A percentile compares a stretch with the other conserved stretches of the same genome.
These are phyloP conservation scores for Fusarium tricinctum DNA, from an alignment of 2,329 filamentous ascomycete genomes.

Conservation along the genomic window DNA sequence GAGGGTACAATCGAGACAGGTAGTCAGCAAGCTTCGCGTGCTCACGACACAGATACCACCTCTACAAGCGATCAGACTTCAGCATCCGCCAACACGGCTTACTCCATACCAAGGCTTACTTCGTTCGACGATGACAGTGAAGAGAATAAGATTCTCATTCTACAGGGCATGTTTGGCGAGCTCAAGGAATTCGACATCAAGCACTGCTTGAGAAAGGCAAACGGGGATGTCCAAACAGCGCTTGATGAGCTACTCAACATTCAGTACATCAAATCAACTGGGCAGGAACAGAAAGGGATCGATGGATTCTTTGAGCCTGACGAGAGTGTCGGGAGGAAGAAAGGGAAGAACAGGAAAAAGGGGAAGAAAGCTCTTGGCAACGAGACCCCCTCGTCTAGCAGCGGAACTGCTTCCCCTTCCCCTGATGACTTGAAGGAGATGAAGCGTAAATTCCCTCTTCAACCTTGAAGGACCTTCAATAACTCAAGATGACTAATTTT, in stretches of 20 bases:
- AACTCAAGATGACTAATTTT: neutral
- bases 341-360: constrained; percentile 55
- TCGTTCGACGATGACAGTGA: constrained; percentile 61
- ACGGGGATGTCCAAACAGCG: constrained; percentile 75
- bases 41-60: constrained; percentile 51
- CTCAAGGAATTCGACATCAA: constrained; percentile 75
- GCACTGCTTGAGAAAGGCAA: constrained; percentile 75
- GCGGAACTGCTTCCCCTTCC: constrained; percentile 32
- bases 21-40: constrained; percentile 50
- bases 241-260: constrained; percentile 87
- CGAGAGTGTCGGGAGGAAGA: constrained; percentile 58
- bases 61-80: constrained; percentile 48
- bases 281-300: constrained; percentile 77
- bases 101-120: constrained; percentile 50
- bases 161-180: constrained; percentile 79
- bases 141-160: constrained; percentile 72
- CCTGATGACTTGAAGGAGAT: constrained; percentile 46
- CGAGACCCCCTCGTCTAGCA: constrained; percentile 30
- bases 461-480: neutral
- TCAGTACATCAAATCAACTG: constrained; percentile 79
- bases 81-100: constrained; percentile 39
- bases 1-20: constrained; percentile 48
- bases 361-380: constrained; percentile 39
- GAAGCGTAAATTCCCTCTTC: constrained; percentile 48
- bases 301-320: constrained; percentile 81